These are phyloP conservation scores for Coelastrella sp. DNA, from an alignment of 139 green algal genomes.

Conservation along the genomic window DNA sequence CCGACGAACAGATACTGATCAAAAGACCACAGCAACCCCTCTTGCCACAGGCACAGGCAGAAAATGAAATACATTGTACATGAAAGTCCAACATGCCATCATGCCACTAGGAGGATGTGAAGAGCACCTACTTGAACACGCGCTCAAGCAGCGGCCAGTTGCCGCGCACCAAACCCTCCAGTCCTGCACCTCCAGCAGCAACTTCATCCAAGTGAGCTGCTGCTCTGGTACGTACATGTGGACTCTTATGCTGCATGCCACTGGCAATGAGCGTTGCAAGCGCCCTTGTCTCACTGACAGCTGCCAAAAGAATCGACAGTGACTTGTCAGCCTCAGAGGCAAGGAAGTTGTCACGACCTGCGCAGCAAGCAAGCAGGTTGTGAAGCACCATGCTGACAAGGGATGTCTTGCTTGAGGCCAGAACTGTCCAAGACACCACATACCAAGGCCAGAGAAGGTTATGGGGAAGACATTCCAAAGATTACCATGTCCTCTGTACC, in stretches of 20 bases:
- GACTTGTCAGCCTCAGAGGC: conserved; percentile 77
- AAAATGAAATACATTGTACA: too few species aligned
- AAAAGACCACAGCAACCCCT: too few species aligned
- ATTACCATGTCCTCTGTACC: conserved; percentile 25
- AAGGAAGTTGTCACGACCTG: conserved; percentile 88
- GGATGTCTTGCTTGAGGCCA: too few species aligned
- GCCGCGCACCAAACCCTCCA: conserved; percentile 17
- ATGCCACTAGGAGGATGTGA: too few species aligned
- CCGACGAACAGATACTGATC: too few species aligned
- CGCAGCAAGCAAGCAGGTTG: background rate
- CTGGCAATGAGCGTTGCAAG: conserved; percentile 65
- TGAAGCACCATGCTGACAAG: background rate
- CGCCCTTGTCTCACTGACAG: conserved; percentile 52
- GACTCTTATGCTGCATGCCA: conserved; percentile 63
- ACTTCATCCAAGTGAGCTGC: conserved; percentile 74
- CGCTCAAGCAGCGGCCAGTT: conserved; percentile 58
- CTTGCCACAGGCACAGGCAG: too few species aligned
- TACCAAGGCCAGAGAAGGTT: too few species aligned
- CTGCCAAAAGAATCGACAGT: conserved; percentile 70
- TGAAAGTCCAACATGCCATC: too few species aligned
- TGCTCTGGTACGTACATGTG: conserved; percentile 63
- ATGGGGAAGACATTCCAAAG: too few species aligned
- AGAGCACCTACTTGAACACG: conserved; percentile 54
- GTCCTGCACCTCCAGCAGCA: background rate
- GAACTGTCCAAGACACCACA: too few species aligned